Evolutionary conservation across 2,329 filamentous ascomycete species (phyloP).

Genomic region (Scytalidium lignicola): DNA sequence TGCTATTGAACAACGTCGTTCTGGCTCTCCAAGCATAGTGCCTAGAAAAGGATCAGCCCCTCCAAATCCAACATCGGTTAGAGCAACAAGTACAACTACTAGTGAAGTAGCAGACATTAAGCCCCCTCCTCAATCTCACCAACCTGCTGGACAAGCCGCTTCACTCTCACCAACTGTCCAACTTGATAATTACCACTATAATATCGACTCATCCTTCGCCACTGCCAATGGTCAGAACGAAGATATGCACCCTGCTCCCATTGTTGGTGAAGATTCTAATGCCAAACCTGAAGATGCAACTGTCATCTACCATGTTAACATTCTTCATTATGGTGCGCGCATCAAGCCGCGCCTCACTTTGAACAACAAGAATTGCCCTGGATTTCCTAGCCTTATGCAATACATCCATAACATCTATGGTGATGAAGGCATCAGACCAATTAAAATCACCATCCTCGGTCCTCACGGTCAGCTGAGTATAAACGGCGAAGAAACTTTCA

Average conservation of each 20-base stretch:
- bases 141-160: not conserved
- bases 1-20: constrained; percentile 15
- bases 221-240: not conserved
- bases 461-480: constrained; percentile 18
- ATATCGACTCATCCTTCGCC: not conserved
- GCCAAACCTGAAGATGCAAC: not conserved
- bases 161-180: not conserved
- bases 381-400: constrained; percentile 19
- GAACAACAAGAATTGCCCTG: constrained; percentile 15
- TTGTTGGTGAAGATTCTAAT: not conserved
- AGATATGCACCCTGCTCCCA: not conserved
- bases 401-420: constrained; percentile 16
- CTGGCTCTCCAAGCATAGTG: not conserved
- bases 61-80: not conserved
- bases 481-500: constrained; percentile 19
- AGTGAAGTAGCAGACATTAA: not conserved
- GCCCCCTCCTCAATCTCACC: not conserved
- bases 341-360: constrained; percentile 15
- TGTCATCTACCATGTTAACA: constrained; percentile 20
- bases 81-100: not conserved
- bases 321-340: constrained; percentile 17
- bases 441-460: constrained; percentile 17
- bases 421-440: constrained; percentile 8
- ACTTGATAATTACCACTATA: constrained; percentile 9
- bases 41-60: not conserved